Evolutionary conservation across 129 eudicot genomes (phyloP), one percentile per base, ranked within the genome.

Genomic region (Oenanthe sinensis): DNA sequence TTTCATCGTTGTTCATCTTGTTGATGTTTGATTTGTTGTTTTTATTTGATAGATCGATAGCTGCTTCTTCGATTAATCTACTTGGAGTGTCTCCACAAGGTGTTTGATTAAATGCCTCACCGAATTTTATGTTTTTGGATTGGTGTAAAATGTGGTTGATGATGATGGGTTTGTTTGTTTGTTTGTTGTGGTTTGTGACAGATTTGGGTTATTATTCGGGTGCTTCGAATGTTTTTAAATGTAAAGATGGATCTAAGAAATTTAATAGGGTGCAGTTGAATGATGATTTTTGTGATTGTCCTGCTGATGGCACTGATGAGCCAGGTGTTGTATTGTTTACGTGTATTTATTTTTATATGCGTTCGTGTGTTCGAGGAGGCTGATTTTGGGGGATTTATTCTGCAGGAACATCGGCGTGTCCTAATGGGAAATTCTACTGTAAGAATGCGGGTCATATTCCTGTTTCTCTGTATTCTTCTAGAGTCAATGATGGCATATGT

Each of bases 401-500:
- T 89, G 82, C 92, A 95, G 99, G 99, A 78, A 95, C 99, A n/a
- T 92, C 99, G 5, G 99, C 99, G 28, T 95, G 99, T 83, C 97
- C 99, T 49, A 80, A 63, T 80, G 97, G 92, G 24, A 90, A 82
- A 69, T 95, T 91, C 79, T 86, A 91, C 48, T 95, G 99, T 73
- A 71, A 74, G 54, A 95, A 95, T 80, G 84, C 86, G 6, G 99
- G 99, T 1, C 97, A 95, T 84, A 63, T 55, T 86, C 96, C 99
- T 8, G 68, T 90, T 42, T 28, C 75, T 62, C 48, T 95, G 71
- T 90, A 50, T 84, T 95, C 99, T 72, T 95, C 97, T 20, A 83
- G 97, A 84, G 99, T 95, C 79, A 95, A 91, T 88, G 99, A 95
- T 85, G 99, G 97, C 68, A 87, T 95, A 5, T 95, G 99, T 50